Base-by-base conservation (phyloP, 1,284 basidiomycete genomes). In the Trametes versicolor region DNA sequence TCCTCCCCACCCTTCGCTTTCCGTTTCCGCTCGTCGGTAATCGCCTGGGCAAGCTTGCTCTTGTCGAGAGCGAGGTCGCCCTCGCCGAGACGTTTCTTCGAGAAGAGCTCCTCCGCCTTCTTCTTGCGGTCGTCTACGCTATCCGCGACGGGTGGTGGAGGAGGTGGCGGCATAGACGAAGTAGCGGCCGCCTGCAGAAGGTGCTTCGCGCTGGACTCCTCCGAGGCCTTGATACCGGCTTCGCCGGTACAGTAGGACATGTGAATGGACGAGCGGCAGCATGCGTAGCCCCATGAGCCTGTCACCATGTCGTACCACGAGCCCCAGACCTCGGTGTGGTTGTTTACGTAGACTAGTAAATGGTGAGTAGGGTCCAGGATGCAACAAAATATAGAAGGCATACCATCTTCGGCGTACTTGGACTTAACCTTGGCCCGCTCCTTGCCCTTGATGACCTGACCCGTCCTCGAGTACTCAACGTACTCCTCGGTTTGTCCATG, bases 401-500 rank as follows among this genome's bases (percentile, higher is more conserved):
- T 75, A 95, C 94, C 90, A 86, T 98, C 97, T 79, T 98, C 97
- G 21, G 93, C 89, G 79, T 99, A 99, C 78, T 98, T 98, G 47
- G 94, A 97, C 72, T 86, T 86, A 17, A 88, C 87, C 77, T 93
- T 94, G 0, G 90, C 93, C 59, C 89, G 85, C 79, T 98, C 96
- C 68, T 88, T 87, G n/a, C 98, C 97, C 79, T 94, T 96, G 72
- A 99, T 86, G 60, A 99, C 84, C 75, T 95, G 91, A 25, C 98
- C 98, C 4, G 94, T 88, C 64, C 95, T 85, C 62, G 95, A 97
- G 79, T 99, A 99, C 80, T 99, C 98, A 52, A 99, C 94, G 71
- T 99, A 99, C 67, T 97, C 88, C 78, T 99, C 98, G 37, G 96
- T 97, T 81, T 99, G 97, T 0, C 98, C 98, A 65, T 90, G 89